Percentiles rank a stretch among this genome's conserved stretches.
These are phyloP conservation scores for Leccinum longicurvipes DNA, from an alignment of 768 basidiomycete species.

Conservation along the genomic window DNA sequence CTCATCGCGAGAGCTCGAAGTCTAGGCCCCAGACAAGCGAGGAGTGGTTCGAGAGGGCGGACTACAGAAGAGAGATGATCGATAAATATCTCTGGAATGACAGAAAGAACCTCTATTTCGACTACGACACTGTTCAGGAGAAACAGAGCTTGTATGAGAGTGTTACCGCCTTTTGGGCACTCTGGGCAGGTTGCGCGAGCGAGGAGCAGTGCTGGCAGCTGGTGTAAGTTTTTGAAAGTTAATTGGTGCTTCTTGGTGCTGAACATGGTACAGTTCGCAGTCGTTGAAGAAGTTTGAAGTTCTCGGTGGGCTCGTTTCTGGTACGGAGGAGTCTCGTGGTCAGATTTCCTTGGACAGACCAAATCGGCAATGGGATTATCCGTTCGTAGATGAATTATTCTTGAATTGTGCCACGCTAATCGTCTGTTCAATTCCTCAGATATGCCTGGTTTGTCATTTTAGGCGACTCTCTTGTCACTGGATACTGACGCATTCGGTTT, in stretches of 20 bases:
- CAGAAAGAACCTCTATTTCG: slow-evolving; percentile 89
- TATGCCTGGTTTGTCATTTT: slow-evolving; percentile 58
- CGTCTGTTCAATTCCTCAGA: slow-evolving; percentile 30
- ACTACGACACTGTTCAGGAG: slow-evolving; percentile 91
- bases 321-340: slow-evolving; percentile 94
- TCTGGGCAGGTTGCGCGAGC: slow-evolving; percentile 97
- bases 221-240: slow-evolving; percentile 56
- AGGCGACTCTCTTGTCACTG: neutral
- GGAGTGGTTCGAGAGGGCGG: slow-evolving; percentile 93
- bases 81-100: slow-evolving; percentile 98
- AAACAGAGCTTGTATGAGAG: slow-evolving; percentile 94
- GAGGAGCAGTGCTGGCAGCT: slow-evolving; percentile 93
- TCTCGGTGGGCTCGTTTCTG: slow-evolving; percentile 90
- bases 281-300: slow-evolving; percentile 96
- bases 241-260: slow-evolving; percentile 9
- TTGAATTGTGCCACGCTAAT: slow-evolving; percentile 8
- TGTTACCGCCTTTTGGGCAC: slow-evolving; percentile 93
- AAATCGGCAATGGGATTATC: slow-evolving; percentile 99
- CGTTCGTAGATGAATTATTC: slow-evolving; percentile 48
- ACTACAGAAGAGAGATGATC: slow-evolving; percentile 77
- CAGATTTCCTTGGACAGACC: slow-evolving; percentile 94
- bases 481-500: slow-evolving; percentile 9
- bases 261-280: slow-evolving; percentile 52
- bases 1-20: slow-evolving; percentile 57
- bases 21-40: slow-evolving; percentile 66